phyloP scores from a whole-genome alignment of 1,284 basidiomycete genomes.

The Ganoderma leucocontextum region DNA sequence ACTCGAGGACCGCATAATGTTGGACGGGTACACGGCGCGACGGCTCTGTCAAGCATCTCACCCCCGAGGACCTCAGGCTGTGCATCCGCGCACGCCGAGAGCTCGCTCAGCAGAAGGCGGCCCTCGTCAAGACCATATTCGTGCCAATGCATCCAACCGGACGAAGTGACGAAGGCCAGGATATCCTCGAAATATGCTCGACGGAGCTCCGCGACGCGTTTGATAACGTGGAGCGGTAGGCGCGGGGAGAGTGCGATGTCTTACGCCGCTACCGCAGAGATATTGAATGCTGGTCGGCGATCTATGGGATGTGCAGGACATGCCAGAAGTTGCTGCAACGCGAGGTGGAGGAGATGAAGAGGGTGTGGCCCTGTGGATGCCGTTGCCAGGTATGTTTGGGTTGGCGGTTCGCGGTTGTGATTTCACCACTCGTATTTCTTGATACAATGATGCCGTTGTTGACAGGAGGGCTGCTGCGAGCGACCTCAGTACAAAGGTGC shows the following conservation, averaged over 20 bases:
- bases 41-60: background rate
- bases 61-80: background rate
- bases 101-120: background rate
- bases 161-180: no score
- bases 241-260: background rate
- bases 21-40: background rate
- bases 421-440: no score
- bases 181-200: no score
- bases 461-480: no score
- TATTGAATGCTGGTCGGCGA: background rate
- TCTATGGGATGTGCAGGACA: background rate
- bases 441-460: no score
- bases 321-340: background rate
- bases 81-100: background rate
- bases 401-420: background rate
- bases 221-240: background rate
- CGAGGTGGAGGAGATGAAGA: background rate
- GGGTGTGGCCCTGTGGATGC: background rate
- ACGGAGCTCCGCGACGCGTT: background rate
- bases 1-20: background rate
- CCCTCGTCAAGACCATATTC: background rate
- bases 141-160: background rate
- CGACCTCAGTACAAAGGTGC: no score
- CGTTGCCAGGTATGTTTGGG: background rate
- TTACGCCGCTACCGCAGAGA: background rate